Conservation (phyloP, 148 eudicot species). For the Vaccinium corymbosum region DNA sequence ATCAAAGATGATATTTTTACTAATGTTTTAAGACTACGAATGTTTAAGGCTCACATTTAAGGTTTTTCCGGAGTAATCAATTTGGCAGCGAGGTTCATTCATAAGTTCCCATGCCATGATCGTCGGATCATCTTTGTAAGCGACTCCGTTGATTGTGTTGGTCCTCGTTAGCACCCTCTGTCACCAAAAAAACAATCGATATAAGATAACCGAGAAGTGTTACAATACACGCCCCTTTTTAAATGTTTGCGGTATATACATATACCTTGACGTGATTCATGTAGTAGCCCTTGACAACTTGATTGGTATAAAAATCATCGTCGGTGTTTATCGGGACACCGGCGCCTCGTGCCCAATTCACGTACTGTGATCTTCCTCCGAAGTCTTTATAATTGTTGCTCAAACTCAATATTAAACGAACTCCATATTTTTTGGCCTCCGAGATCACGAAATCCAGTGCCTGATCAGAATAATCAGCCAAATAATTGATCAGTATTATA, state of each 20-base stretch:
- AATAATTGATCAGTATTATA: background rate
- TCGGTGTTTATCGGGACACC: background rate
- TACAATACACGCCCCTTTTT: background rate
- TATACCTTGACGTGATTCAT: background rate
- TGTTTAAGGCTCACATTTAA: slow-evolving; percentile 21
- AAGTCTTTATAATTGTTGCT: slow-evolving; percentile 28
- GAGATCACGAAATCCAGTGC: slow-evolving; percentile 19
- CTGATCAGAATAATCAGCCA: background rate
- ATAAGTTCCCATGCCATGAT: slow-evolving; percentile 49
- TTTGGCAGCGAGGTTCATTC: slow-evolving; percentile 39
- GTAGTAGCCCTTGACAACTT: slow-evolving; percentile 5
- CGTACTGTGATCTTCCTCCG: slow-evolving; percentile 15
- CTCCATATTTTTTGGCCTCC: slow-evolving; percentile 25
- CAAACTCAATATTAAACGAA: slow-evolving; percentile 27
- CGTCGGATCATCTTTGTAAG: slow-evolving; percentile 33
- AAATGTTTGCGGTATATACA: background rate
- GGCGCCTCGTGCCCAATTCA: background rate
- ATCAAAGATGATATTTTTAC: background rate
- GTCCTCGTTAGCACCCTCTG: slow-evolving; percentile 41
- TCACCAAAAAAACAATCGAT: background rate
- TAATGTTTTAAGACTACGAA: background rate
- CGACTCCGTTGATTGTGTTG: slow-evolving; percentile 28
- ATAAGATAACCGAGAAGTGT: background rate
- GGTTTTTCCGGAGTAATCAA: slow-evolving; percentile 32
- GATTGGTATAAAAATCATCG: background rate